Evolutionary conservation across 306 rosid species (phyloP), one percentile per base, ranked within the genome.

Genomic region (Cajanus cajan): DNA sequence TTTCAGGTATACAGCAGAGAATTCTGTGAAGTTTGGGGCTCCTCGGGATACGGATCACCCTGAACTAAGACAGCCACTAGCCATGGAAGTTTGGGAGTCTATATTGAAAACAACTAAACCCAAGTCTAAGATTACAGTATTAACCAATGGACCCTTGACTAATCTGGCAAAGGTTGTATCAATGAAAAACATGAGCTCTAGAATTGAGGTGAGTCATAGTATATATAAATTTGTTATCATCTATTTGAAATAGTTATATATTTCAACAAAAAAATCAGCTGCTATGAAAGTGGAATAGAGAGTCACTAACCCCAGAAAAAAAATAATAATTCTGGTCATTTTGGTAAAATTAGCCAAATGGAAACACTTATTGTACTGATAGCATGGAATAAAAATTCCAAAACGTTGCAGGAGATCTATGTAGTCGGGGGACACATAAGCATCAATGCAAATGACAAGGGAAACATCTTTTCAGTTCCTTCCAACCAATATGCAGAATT

Each of bases 101-200:
- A 25, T 84, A 19, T 67, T 93, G 85, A 80, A 79, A 81, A 69
- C 83, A 86, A 51, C 82, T 73, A 78, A 91, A 28, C 81, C 90
- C 48, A 84, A 81, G 34, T 79, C 93, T 16, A 89, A 91, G 88
- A 74, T 95, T 79, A 87, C 96, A 10, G 85, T 95, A 37, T 87
- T 95, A 44, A 90, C 97, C 61, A 93, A 90, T 80, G 99, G 99
- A 43, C 99, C 99, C 52, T 85, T 95, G 85, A 95, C 99, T 78
- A 91, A 82, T 86, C 85, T 95, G 75, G 98, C 98, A 33, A 93
- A 88, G 85, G 85, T 86, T 73, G 64, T 86, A 8, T 82, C 89
- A 0, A 2, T 62, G 47, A 86, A 83, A 58, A 84, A 86, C 12
- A 77, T 87, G 3, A 80, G 77, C 88, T 90, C 93, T 73, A 76